Percentiles rank a stretch among this genome's conserved stretches.
phyloP scores from a whole-genome alignment of 1,284 basidiomycete species.

The Melampsora americana region DNA sequence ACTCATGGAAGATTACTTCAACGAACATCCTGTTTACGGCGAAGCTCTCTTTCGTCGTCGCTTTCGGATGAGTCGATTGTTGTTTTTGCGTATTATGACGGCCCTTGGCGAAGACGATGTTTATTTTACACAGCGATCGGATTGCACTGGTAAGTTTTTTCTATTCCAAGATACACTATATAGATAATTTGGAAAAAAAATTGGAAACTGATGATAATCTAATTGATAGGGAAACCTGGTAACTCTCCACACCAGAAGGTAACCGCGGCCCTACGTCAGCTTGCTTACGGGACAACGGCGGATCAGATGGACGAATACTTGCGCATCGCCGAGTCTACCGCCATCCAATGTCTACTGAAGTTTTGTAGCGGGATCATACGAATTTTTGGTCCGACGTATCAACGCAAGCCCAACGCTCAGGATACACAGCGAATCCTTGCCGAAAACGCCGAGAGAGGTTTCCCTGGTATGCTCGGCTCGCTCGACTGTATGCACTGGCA shows the following conservation, averaged over 20 bases:
- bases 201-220: too few species aligned
- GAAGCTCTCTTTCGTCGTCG: not conserved
- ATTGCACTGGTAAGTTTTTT: too few species aligned
- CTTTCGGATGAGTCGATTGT: not conserved
- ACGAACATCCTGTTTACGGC: too few species aligned
- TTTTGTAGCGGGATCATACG: constrained; percentile 19
- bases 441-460: not conserved
- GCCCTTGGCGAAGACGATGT: constrained; percentile 12
- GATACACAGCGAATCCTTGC: not conserved
- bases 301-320: constrained; percentile 28
- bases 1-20: too few species aligned
- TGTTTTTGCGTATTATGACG: constrained; percentile 7
- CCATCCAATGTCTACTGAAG: constrained; percentile 3
- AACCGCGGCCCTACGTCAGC: not conserved
- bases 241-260: constrained; percentile 19
- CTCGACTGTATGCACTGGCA: too few species aligned
- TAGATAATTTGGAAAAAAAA: too few species aligned
- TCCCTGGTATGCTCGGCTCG: too few species aligned
- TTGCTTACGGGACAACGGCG: constrained; percentile 4
- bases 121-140: constrained; percentile 23
- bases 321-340: constrained; percentile 30
- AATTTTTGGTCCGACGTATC: constrained; percentile 9
- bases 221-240: not conserved
- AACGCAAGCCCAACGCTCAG: not conserved
- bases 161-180: too few species aligned